phyloP scores from a whole-genome alignment of 768 basidiomycete genomes.

The Myochromella boudieri region DNA sequence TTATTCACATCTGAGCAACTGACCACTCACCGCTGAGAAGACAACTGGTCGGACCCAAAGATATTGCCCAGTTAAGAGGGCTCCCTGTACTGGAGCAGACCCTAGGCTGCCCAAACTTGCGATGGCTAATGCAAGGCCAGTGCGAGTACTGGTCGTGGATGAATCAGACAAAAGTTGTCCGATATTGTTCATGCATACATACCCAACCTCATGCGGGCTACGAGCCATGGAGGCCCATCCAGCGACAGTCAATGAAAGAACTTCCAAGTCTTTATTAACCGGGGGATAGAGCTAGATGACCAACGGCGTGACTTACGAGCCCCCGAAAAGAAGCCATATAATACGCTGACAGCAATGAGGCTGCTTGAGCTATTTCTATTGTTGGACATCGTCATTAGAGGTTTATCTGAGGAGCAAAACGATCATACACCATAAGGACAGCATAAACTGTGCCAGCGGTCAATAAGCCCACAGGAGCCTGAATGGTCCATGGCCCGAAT shows the following conservation, averaged over 20 bases:
- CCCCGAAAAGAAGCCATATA: constrained; percentile 52
- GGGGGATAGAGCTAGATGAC: neutral
- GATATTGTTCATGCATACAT: constrained; percentile 8
- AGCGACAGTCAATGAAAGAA: constrained; percentile 32
- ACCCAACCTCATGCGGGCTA: constrained; percentile 36
- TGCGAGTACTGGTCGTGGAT: constrained; percentile 28
- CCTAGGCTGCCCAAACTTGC: constrained; percentile 32
- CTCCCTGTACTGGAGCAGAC: constrained; percentile 35
- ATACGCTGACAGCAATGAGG: constrained; percentile 38
- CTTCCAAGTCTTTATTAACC: constrained; percentile 15
- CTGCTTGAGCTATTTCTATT: constrained; percentile 32
- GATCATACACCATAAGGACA: constrained; percentile 33
- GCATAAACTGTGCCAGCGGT: constrained; percentile 41
- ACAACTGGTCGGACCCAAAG: constrained; percentile 32
- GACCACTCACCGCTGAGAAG: constrained; percentile 32
- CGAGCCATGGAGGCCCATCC: constrained; percentile 29
- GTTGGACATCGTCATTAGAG: neutral
- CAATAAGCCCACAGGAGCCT: constrained; percentile 31
- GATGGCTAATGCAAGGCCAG: constrained; percentile 33
- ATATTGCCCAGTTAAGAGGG: constrained; percentile 28
- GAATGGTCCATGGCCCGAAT: constrained; percentile 32
- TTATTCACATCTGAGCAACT: neutral
- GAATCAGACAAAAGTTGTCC: neutral
- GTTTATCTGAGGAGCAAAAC: neutral
- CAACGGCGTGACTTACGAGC: constrained; percentile 33